Conservation (phyloP, 805 yeast genomes). For the Myxozyma monticola region DNA sequence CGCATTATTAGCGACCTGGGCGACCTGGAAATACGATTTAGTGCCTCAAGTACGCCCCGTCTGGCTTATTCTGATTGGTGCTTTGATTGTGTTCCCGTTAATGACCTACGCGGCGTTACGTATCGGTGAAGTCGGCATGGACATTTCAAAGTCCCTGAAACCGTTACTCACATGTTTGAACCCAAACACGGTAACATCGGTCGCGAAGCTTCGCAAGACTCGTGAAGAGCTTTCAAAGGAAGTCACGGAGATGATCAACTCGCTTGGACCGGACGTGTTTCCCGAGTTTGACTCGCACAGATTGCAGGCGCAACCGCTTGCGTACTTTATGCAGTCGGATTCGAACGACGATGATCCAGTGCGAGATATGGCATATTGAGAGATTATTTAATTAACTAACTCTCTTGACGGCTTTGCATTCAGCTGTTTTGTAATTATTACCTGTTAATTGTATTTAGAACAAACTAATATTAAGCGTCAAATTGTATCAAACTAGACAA, state of each 20-base stretch:
- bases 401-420: no score
- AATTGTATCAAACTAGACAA: no score
- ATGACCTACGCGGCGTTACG: constrained; percentile 89
- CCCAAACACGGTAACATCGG: constrained; percentile 40
- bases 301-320: not conserved
- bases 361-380: not conserved
- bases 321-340: not conserved
- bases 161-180: constrained; percentile 62
- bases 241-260: constrained; percentile 77
- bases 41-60: constrained; percentile 31
- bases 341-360: not conserved
- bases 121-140: constrained; percentile 93
- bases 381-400: no score
- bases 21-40: constrained; percentile 39
- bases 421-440: no score
- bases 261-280: constrained; percentile 78
- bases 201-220: constrained; percentile 56
- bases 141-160: constrained; percentile 74
- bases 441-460: no score
- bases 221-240: constrained; percentile 65
- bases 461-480: no score
- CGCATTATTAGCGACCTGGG: constrained; percentile 51
- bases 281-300: constrained; percentile 66
- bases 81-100: constrained; percentile 63
- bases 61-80: constrained; percentile 45